Base-by-base conservation (phyloP, 176 grass and related monocot species). In the Aegilops sharonensis region DNA sequence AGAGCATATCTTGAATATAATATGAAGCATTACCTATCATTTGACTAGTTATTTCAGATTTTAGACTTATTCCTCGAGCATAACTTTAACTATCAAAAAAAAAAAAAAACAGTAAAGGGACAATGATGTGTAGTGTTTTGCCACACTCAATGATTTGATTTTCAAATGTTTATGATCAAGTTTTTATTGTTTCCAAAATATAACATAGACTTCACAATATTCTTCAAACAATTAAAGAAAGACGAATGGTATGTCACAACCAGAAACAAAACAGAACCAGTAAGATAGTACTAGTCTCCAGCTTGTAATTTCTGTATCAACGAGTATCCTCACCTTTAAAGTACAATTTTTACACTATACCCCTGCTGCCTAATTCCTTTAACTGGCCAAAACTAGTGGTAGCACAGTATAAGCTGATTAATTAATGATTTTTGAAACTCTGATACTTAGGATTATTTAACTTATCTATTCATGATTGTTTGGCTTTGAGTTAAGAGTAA, bases 401-500 rank as follows among this genome's bases (percentile, higher is more conserved):
- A 74, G 45, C 34, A 81, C 52, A 21, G 54, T 8, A 43, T 5
- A 66, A 81, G 84, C 23, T 15, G 12, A 11, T 29, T 21, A 65
- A 56, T 27, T 40, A 80, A 80, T 2, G 5, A 79, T 8, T 43
- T 5, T 79, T 43, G 20, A 59, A 86, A 71, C 14, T 42, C 13
- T 72, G 35, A 62, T 17, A 14, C n/a, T 8, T 1, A 60, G 10
- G 50, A 83, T 69, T 61, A 8, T 62, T 77, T 66, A 43, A 54
- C 42, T 73, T 24, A 75, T 67, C 23, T 59, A 39, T 75, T 32
- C 62, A 59, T 75, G 59, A 67, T 59, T 32, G 11, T 85, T 79
- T 56, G 18, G 67, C 42, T 23, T 78, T 23, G 7, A 29, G 15
- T 64, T 21, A 27, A 45, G 34, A 40, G 18, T 62, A 79, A 36